Evolutionary conservation across 306 rosid genomes (phyloP).

Genomic region (Lathyrus tuberosus): DNA sequence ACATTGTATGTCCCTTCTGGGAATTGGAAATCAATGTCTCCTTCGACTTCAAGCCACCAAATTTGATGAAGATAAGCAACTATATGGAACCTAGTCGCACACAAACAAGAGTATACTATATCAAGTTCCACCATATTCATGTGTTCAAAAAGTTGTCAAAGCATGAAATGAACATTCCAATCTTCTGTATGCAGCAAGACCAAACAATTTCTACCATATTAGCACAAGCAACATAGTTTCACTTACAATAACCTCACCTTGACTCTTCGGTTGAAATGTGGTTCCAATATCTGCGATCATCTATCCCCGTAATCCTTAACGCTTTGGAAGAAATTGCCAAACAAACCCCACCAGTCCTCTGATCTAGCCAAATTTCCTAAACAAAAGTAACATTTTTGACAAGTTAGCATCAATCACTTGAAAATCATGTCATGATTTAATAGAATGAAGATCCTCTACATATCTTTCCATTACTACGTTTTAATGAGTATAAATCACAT

Average conservation of each 20-base stretch:
- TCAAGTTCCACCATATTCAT: neutral
- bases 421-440: neutral
- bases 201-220: neutral
- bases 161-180: no score
- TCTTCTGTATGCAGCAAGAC: no score
- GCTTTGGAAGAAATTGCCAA: constrained; percentile 73
- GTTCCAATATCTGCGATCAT: constrained; percentile 94
- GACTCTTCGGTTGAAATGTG: constrained; percentile 69
- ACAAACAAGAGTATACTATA: neutral
- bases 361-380: constrained; percentile 82
- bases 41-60: constrained; percentile 93
- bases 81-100: constrained; percentile 60
- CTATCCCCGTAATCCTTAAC: constrained; percentile 81
- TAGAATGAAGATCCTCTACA: no score
- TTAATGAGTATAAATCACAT: no score
- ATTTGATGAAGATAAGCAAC: constrained; percentile 93
- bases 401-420: constrained; percentile 22
- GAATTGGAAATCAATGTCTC: constrained; percentile 80
- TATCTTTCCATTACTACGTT: no score
- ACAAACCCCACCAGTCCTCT: constrained; percentile 63
- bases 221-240: constrained; percentile 20
- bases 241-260: constrained; percentile 59
- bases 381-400: constrained; percentile 33
- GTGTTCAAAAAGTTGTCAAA: no score
- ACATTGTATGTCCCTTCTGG: constrained; percentile 67